Conservation (phyloP, 2,329 filamentous ascomycete genomes). For the Pseudogymnoascus sp. region DNA sequence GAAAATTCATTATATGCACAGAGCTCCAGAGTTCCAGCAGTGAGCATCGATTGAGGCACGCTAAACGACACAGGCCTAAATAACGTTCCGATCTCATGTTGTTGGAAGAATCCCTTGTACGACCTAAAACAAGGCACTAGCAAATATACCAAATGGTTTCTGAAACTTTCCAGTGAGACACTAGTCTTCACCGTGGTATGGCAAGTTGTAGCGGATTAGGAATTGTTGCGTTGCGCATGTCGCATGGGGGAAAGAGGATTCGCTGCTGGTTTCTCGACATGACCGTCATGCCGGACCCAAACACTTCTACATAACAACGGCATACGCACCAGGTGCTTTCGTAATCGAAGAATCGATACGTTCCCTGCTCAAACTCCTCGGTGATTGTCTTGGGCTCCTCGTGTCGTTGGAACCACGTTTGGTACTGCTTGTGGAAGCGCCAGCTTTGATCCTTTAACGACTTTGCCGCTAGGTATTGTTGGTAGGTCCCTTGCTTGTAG, state of each 20-base stretch:
- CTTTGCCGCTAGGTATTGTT: slow-evolving; percentile 92
- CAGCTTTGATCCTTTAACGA: slow-evolving; percentile 98
- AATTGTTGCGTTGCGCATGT: background rate
- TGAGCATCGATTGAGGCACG: slow-evolving; percentile 2
- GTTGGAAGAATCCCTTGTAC: background rate
- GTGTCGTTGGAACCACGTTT: slow-evolving; percentile 98
- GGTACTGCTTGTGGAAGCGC: slow-evolving; percentile 99
- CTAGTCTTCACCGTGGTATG: slow-evolving; percentile 9
- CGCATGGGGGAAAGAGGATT: background rate
- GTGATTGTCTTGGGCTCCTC: slow-evolving; percentile 98
- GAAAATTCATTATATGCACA: background rate
- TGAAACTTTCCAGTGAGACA: slow-evolving; percentile 12
- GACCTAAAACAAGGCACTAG: background rate
- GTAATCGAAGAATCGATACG: slow-evolving; percentile 98
- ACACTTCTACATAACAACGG: slow-evolving; percentile 8
- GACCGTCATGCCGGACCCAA: slow-evolving; percentile 13
- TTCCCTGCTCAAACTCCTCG: slow-evolving; percentile 97
- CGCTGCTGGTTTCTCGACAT: background rate
- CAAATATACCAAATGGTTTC: background rate
- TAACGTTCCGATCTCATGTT: background rate
- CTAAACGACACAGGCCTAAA: background rate
- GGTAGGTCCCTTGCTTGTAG: slow-evolving; percentile 92
- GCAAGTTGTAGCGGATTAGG: background rate
- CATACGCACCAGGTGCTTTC: slow-evolving; percentile 87
- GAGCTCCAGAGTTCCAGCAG: background rate